Base-by-base conservation (phyloP, 2,329 filamentous ascomycete genomes). In the Didymella glomerata region DNA sequence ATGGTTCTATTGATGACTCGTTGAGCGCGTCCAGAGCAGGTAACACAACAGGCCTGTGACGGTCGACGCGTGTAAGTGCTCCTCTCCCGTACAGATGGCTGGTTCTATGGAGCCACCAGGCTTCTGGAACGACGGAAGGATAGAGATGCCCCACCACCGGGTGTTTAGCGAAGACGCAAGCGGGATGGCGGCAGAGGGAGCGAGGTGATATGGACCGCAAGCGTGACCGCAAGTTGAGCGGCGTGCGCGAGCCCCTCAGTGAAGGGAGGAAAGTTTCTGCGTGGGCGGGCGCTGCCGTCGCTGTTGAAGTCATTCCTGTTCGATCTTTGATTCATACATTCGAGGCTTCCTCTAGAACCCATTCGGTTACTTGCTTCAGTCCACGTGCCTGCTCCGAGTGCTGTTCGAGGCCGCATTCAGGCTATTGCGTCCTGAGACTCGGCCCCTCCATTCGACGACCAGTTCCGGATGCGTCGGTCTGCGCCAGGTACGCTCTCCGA, bases 381-480 rank as follows among this genome's bases (percentile, higher is more conserved):
- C 41, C 22, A 16, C n/a, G 36, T n/a, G 38, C 28, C 11, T 20
- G n/a, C n/a, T n/a, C n/a, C n/a, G n/a, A n/a, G n/a, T n/a, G n/a
- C n/a, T n/a, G n/a, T n/a, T n/a, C n/a, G n/a, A 10, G 16, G 14
- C 1, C 38, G 28, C 52, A 34, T 18, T 16, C 34, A 25, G 48
- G 18, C 11, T n/a, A 18, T 27, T 28, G 41, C 41, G 59, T 61
- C 60, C 63, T 64, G 66, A 64, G 66, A 68, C 60, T 27, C 48
- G 46, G 34, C 38, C 46, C 55, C 54, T 56, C 67, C 64, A 65
- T 67, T 69, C 36, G 62, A 57, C 56, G 53, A 54, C 57, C 7
- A 46, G 44, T 49, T 67, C 72, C 71, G 72, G 57, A 74, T 76
- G 73, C 70, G 68, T 71, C 68, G 57, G 48, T 69, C 57, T 47